Evolutionary conservation across 2,329 filamentous ascomycete genomes (phyloP).

Genomic region (Rhynchosporium secalis): DNA sequence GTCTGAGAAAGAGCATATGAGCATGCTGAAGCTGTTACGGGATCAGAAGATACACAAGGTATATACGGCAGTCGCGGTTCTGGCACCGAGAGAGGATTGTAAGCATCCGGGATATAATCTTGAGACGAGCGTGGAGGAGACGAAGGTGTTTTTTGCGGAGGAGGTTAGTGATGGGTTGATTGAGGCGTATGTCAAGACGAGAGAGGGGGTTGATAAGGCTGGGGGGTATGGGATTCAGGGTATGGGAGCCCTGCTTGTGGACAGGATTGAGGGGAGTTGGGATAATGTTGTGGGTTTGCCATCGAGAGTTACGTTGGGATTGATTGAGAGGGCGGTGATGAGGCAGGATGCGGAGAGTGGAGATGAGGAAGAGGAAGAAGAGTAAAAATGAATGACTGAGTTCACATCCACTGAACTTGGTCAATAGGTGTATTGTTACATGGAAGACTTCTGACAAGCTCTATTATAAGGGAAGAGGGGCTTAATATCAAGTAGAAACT

Average conservation of each 20-base stretch:
- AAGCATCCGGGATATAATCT: constrained; percentile 83
- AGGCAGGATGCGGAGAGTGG: constrained; percentile 60
- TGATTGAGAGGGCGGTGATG: constrained; percentile 87
- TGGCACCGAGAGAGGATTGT: constrained; percentile 79
- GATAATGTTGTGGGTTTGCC: constrained; percentile 96
- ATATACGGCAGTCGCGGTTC: constrained; percentile 79
- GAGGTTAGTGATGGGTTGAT: constrained; percentile 78
- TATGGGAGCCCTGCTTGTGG: constrained; percentile 79
- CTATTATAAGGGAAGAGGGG: no score
- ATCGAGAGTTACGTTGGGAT: constrained; percentile 70
- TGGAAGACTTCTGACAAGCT: no score
- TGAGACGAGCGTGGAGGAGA: constrained; percentile 83
- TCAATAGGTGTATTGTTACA: neutral
- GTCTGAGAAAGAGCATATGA: constrained; percentile 75
- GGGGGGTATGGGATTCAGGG: constrained; percentile 96
- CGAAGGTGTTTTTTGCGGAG: constrained; percentile 80
- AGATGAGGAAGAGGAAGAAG: constrained; percentile 45
- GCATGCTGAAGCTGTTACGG: constrained; percentile 79
- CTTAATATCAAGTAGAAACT: neutral
- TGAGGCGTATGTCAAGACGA: constrained; percentile 77
- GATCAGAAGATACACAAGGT: constrained; percentile 79
- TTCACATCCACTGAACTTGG: neutral
- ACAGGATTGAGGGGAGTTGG: constrained; percentile 83
- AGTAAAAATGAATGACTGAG: constrained; percentile 14
- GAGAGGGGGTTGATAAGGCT: constrained; percentile 94